Evolutionary conservation across 2,329 filamentous ascomycete species (phyloP).

Genomic region (Didymella arachidicola): DNA sequence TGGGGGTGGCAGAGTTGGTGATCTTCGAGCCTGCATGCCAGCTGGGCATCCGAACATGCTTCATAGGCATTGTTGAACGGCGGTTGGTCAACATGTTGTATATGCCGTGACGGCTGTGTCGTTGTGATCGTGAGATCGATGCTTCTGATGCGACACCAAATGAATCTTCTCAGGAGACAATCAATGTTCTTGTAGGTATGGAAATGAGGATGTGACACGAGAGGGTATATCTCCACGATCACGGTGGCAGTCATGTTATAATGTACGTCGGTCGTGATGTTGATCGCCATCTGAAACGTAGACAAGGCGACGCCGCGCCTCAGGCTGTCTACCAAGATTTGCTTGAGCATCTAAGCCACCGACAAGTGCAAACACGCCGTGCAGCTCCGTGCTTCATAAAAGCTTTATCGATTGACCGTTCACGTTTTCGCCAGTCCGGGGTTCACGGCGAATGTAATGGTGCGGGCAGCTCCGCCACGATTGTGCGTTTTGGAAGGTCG

Average conservation of each 20-base stretch:
- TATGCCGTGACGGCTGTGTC: background rate
- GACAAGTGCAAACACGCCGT: slow-evolving; percentile 13
- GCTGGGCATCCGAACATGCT: slow-evolving; percentile 34
- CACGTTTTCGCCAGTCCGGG: background rate
- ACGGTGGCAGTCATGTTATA: slow-evolving; percentile 6
- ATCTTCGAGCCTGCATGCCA: slow-evolving; percentile 37
- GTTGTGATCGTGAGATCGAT: background rate
- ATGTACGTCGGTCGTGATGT: slow-evolving; percentile 17
- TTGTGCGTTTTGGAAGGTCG: slow-evolving; percentile 4
- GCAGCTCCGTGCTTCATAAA: slow-evolving; percentile 12
- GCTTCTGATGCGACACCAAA: background rate
- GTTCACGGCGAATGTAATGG: background rate
- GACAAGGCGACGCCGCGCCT: slow-evolving; percentile 33
- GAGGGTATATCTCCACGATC: background rate
- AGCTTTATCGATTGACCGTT: background rate
- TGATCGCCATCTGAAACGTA: slow-evolving; percentile 35
- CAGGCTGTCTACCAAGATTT: slow-evolving; percentile 22
- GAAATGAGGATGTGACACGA: background rate
- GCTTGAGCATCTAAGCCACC: slow-evolving; percentile 32
- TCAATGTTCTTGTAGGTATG: background rate
- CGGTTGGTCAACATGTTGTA: slow-evolving; percentile 46
- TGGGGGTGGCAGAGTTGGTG: slow-evolving; percentile 16
- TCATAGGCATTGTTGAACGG: slow-evolving; percentile 47
- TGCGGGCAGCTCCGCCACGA: slow-evolving; percentile 1
- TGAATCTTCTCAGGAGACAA: background rate